phyloP scores from a whole-genome alignment of 2,329 filamentous ascomycete species.

The Aspergillus tubingensis region DNA sequence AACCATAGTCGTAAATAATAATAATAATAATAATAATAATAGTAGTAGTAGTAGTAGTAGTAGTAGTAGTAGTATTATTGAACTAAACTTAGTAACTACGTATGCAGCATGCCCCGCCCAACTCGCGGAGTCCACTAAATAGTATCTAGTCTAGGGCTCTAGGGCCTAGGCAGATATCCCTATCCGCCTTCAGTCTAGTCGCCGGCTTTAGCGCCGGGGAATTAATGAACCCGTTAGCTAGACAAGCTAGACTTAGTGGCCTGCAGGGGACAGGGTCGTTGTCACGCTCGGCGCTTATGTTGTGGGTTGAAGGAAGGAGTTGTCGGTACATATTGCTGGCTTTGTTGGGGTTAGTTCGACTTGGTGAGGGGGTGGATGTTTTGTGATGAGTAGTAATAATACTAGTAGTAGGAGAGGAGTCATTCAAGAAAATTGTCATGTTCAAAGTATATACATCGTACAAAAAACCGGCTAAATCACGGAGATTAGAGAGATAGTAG shows the following conservation, averaged over 20 bases:
- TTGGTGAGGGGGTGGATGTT: background rate
- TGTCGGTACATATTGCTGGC: background rate
- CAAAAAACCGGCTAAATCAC: slow-evolving; percentile 2
- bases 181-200: slow-evolving; percentile 3
- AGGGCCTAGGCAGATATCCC: background rate
- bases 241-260: background rate
- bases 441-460: background rate
- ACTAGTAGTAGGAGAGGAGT: no score
- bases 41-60: no score
- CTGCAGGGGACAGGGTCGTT: background rate
- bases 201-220: slow-evolving; percentile 1
- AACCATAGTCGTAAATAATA: no score
- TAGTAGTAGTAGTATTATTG: no score
- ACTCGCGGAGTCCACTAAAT: background rate
- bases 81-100: no score
- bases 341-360: no score
- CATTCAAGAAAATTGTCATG: background rate
- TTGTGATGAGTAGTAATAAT: no score
- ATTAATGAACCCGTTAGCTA: background rate
- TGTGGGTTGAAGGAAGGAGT: background rate
- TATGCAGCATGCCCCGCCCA: background rate
- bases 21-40: no score
- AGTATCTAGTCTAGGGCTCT: no score
- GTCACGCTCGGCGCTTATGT: background rate
- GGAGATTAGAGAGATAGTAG: background rate